Conservation (phyloP, 2,329 filamentous ascomycete species). For the Nakataea oryzae region DNA sequence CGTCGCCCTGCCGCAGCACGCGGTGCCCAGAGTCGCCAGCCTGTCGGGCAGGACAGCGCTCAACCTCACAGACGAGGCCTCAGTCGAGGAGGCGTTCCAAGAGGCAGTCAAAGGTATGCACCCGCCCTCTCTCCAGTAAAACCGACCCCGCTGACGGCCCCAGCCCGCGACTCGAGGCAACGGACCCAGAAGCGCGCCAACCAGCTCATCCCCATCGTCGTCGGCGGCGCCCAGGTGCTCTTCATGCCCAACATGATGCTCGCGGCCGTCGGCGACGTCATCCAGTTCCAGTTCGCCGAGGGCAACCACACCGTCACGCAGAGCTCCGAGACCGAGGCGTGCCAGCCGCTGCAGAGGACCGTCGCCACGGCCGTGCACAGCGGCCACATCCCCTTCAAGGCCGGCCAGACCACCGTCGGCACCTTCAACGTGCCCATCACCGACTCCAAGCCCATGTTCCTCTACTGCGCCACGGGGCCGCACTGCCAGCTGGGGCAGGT, state of each 20-base stretch:
- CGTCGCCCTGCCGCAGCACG: neutral
- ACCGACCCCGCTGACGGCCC: neutral
- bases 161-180: neutral
- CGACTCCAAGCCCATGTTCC: constrained; percentile 32
- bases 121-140: neutral
- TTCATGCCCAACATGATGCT: constrained; percentile 10
- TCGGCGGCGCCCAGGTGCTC: constrained; percentile 9
- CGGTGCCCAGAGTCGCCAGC: neutral
- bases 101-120: too few species aligned
- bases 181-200: neutral
- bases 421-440: constrained; percentile 36
- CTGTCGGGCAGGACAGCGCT: neutral
- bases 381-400: constrained; percentile 27
- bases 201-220: constrained; percentile 8
- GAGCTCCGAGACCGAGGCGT: constrained; percentile 21
- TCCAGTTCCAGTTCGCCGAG: constrained; percentile 16
- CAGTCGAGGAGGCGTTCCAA: neutral
- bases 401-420: constrained; percentile 24
- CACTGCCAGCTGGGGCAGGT: constrained; percentile 4
- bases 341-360: constrained; percentile 24
- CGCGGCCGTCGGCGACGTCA: constrained; percentile 11
- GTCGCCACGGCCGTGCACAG: constrained; percentile 23
- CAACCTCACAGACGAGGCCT: neutral
- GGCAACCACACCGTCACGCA: constrained; percentile 24
- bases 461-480: constrained; percentile 6